Evolutionary conservation across 208 protist species (phyloP).

Genomic region (Trypanosoma platydactyli): DNA sequence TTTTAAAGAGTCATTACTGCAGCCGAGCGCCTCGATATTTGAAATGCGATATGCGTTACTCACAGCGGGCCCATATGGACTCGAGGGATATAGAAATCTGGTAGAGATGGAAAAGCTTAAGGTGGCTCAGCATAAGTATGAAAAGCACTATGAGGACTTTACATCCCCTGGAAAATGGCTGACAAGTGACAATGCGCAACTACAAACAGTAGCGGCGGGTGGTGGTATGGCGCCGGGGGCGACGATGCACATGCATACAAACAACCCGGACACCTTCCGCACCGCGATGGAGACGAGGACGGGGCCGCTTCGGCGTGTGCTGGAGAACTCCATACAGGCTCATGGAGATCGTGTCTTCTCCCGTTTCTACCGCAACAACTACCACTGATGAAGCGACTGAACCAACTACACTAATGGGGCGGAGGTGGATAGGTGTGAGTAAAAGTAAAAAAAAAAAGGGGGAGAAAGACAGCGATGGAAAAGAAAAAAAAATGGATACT

Average conservation of each 20-base stretch:
- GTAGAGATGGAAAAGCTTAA: slow-evolving; percentile 88
- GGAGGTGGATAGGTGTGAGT: too few relatives aligned
- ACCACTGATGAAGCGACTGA: slow-evolving; percentile 34
- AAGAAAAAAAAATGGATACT: slow-evolving; percentile 11
- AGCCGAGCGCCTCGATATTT: slow-evolving; percentile 79
- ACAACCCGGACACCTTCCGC: slow-evolving; percentile 34
- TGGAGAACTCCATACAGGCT: slow-evolving; percentile 67
- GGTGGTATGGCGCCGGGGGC: slow-evolving; percentile 67
- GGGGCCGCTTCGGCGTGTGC: slow-evolving; percentile 50
- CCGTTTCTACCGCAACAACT: slow-evolving; percentile 88
- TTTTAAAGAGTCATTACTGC: slow-evolving; percentile 86
- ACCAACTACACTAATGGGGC: too few relatives aligned
- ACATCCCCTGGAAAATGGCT: slow-evolving; percentile 77
- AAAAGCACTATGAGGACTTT: slow-evolving; percentile 89
- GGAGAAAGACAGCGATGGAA: neutral
- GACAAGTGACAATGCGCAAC: slow-evolving; percentile 74
- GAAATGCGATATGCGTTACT: slow-evolving; percentile 86
- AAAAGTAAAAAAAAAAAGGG: slow-evolving; percentile 13
- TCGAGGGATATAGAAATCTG: slow-evolving; percentile 73
- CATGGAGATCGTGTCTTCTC: slow-evolving; percentile 82
- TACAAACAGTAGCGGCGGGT: slow-evolving; percentile 74
- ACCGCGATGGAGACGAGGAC: slow-evolving; percentile 74
- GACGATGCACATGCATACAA: slow-evolving; percentile 66
- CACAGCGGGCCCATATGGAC: slow-evolving; percentile 59
- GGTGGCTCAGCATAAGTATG: slow-evolving; percentile 86